phyloP scores from a whole-genome alignment of 805 yeast genomes.

The Suhomyces pyralidae region DNA sequence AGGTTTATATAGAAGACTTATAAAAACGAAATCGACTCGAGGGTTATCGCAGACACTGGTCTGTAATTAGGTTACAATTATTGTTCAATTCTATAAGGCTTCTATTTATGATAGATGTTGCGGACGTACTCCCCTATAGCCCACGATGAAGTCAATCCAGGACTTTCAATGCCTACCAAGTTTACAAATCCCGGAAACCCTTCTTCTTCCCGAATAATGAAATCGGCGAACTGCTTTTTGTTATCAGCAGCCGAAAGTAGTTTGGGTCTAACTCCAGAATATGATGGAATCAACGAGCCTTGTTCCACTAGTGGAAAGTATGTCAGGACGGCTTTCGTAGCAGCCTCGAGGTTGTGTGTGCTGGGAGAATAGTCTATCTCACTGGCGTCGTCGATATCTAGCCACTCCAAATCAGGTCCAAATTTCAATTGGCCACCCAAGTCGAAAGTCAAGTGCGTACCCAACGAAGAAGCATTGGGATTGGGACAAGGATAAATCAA shows the following conservation, averaged over 20 bases:
- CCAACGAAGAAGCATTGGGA: constrained; percentile 69
- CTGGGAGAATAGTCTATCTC: constrained; percentile 48
- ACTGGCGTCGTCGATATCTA: constrained; percentile 35
- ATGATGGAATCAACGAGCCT: constrained; percentile 58
- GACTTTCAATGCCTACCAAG: constrained; percentile 82
- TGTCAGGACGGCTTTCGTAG: constrained; percentile 53
- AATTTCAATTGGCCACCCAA: constrained; percentile 75
- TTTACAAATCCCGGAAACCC: constrained; percentile 79
- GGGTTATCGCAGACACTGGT: too few relatives aligned
- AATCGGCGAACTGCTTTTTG: constrained; percentile 58
- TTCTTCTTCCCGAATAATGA: constrained; percentile 70
- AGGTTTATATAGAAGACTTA: not conserved
- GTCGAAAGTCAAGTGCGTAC: constrained; percentile 84
- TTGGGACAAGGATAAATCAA: constrained; percentile 73
- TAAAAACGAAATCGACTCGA: too few relatives aligned
- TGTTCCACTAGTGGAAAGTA: constrained; percentile 62
- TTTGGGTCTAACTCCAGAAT: constrained; percentile 85
- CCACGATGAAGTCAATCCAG: constrained; percentile 80
- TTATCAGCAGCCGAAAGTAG: constrained; percentile 44
- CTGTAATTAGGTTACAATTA: too few relatives aligned
- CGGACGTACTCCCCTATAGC: constrained; percentile 77
- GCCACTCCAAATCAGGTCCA: constrained; percentile 91
- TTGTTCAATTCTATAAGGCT: too few relatives aligned
- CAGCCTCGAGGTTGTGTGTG: constrained; percentile 47
- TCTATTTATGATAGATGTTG: constrained; percentile 21